A percentile compares a stretch with the other conserved stretches of the same genome.
Conservation (phyloP, 768 basidiomycete species). For the Tremella mesenterica region DNA sequence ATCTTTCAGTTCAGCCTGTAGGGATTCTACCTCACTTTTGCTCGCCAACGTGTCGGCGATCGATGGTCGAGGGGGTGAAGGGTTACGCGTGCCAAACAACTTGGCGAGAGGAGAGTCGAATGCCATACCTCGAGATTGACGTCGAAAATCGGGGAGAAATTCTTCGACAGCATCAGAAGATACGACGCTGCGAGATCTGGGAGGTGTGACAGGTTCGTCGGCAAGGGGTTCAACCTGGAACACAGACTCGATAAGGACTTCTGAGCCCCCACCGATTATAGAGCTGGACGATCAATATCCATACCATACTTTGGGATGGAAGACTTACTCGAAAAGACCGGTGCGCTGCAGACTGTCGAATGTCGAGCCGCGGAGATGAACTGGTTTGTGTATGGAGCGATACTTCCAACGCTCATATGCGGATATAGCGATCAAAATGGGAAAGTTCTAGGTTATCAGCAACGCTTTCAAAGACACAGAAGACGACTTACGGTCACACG, state of each 20-base stretch:
- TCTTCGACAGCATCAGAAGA: not conserved
- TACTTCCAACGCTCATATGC: conserved; percentile 61
- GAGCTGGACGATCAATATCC: conserved; percentile 18
- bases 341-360: conserved; percentile 14
- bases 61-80: not conserved
- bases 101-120: conserved; percentile 30
- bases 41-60: not conserved
- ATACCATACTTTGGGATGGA: not conserved
- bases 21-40: conserved; percentile 14
- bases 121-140: not conserved
- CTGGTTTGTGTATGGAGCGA: conserved; percentile 9
- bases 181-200: conserved; percentile 8
- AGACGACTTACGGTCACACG: conserved; percentile 56
- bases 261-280: conserved; percentile 34
- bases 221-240: conserved; percentile 24
- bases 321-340: conserved; percentile 33
- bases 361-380: conserved; percentile 13
- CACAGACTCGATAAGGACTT: conserved; percentile 31
- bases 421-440: conserved; percentile 64
- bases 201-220: conserved; percentile 10
- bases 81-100: conserved; percentile 16
- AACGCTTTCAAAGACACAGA: not conserved
- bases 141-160: not conserved
- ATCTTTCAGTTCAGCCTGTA: conserved; percentile 32
- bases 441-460: conserved; percentile 54